Evolutionary conservation across 345 rosid genomes (phyloP), one percentile per base, ranked within the genome.

Genomic region (Citrus glauca): DNA sequence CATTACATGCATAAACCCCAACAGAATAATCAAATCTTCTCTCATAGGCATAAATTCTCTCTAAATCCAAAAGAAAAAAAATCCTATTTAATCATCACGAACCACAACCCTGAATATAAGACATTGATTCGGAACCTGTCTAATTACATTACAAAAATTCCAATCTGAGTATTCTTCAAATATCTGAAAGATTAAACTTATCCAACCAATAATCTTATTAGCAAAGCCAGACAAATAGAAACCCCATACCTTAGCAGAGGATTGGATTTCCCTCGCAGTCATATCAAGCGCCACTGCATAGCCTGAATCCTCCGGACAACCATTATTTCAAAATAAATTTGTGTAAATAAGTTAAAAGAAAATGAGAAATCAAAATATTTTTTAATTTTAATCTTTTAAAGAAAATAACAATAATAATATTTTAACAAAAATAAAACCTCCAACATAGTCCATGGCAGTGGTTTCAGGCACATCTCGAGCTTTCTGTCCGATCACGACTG

Each of bases 231-330:
- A 45, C 2, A 56, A 68, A 81, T 25, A 5, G 42, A 72, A 13
- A 71, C 7, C 7, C 27, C 63, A 72, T 77, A 94, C 98, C 97
- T 92, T 96, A 1, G 98, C 98, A 82, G 89, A 68, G 81, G 86
- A 85, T n/a, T 94, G 97, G 81, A 91, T 86, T 79, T 96, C 98
- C 85, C 88, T 92, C 30, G 97, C 94, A 84, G 97, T 92, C 98
- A 94, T 94, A 83, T 94, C 98, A 86, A 96, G 81, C 19, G 93
- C 99, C 82, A 96, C 80, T 35, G 97, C 97, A 86, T 94, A 94
- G 17, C 98, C 98, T 92, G 80, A 73, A 84, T 72, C 56, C 56
- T 19, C 63, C 35, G 35, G 35, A 57, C 72, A 63, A 76, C 20
- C 40, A 62, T 59, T 5, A 78, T 70, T 70, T 64, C 28, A 61